Base-by-base conservation (phyloP, 768 basidiomycete species). In the Termitomyces sp. region DNA sequence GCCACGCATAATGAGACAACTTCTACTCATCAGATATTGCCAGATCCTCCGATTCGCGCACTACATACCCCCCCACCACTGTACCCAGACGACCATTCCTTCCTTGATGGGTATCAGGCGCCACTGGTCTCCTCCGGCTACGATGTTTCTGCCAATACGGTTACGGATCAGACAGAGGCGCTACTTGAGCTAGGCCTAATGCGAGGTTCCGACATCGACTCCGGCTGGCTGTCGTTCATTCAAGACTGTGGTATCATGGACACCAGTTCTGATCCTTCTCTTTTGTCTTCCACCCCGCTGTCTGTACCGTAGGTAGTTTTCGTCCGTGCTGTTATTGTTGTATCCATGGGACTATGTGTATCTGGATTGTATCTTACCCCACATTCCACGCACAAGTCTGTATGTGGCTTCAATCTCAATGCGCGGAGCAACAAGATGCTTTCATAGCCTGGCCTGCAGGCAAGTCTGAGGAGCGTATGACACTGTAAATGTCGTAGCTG, bases 171-270 rank as follows among this genome's bases (percentile, higher is more conserved):
- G 6, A 60, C 65, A 24, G 70, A 68, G n/a, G 67, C 71, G 14
- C 63, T 72, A 57, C 66, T 77, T 6, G 77, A 78, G 55, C 63
- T 79, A 51, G 78, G 77, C 19, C 58, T 79, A 38, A 71, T 75
- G 48, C 72, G 70, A 34, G 75, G 77, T 56, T 73, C 73, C 41
- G 71, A 71, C 24, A 74, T 77, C 67, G 77, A 80, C 58, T 72
- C 74, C 5, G 73, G 72, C 7, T 80, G 79, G 79, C 55, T 78
- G 40, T 71, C 75, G 9, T 79, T 79, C 58, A 77, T 79, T 67
- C 71, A 70, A 35, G 76, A 79, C 60, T 77, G 74, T 63, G 79
- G 79, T 7, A 77, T 80, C 48, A 73, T 76, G 70, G 74, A 74
- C 24, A 53, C 50, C 6, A 32, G 41, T 54, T 51, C 55, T n/a